Percentiles rank a stretch among this genome's conserved stretches.
These are phyloP conservation scores for Dactylonectria macrodidyma DNA, from an alignment of 2,329 filamentous ascomycete genomes.

Conservation along the genomic window DNA sequence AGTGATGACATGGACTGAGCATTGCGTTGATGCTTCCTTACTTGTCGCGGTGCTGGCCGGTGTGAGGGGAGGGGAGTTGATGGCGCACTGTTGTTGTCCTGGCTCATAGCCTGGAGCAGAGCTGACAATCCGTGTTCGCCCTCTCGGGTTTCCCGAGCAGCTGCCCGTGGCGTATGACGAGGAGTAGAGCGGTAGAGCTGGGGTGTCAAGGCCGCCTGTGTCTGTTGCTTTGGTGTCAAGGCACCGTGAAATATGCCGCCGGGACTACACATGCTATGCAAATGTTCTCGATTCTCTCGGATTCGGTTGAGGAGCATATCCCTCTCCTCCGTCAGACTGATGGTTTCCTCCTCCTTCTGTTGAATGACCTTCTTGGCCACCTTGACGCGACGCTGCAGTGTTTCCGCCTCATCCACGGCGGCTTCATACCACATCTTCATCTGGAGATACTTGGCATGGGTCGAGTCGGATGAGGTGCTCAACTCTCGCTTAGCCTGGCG, in stretches of 20 bases:
- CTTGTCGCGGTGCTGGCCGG: constrained; percentile 64
- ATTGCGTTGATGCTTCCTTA: constrained; percentile 78
- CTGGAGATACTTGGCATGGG: constrained; percentile 70
- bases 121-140: constrained; percentile 80
- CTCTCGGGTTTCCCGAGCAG: constrained; percentile 61
- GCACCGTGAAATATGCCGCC: constrained; percentile 77
- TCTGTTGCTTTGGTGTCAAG: constrained; percentile 69
- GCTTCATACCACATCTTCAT: constrained; percentile 77
- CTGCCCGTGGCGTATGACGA: constrained; percentile 65
- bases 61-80: constrained; percentile 73
- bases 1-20: constrained; percentile 89
- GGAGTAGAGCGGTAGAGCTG: constrained; percentile 63
- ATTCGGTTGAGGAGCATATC: constrained; percentile 86
- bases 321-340: constrained; percentile 81
- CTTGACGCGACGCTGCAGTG: constrained; percentile 75
- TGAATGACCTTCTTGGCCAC: constrained; percentile 85
- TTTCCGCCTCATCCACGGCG: constrained; percentile 76
- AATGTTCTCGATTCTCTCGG: constrained; percentile 89
- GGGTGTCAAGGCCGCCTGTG: constrained; percentile 56
- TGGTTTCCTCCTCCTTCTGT: constrained; percentile 81
- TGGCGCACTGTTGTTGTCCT: constrained; percentile 80
- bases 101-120: constrained; percentile 84
- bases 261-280: constrained; percentile 83
- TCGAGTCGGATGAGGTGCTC: constrained; percentile 66
- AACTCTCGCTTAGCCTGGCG: constrained; percentile 72